Base-by-base conservation (phyloP, 2,329 filamentous ascomycete genomes). In the Periglandula ipomoeae region DNA sequence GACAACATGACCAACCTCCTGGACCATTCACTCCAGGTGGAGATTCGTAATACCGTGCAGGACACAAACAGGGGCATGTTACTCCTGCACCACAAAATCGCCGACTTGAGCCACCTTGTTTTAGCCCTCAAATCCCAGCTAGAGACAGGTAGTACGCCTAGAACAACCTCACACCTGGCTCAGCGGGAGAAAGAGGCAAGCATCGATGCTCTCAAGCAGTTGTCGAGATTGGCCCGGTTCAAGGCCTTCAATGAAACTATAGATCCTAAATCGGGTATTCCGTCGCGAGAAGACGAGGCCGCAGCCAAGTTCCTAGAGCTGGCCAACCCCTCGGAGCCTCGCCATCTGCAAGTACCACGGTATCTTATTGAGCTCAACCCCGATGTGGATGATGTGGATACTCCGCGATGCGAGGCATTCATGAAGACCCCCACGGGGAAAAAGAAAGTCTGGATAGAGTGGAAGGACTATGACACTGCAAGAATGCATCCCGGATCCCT, bases 191-290 rank as follows among this genome's bases (percentile, higher is more conserved):
- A 64, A 37, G 63, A 65, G 17, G 65, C 64, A 40, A 69, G 72
- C 37, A 64, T 65, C 13, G 64, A 68, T 20, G 66, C 64, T 1
- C 58, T 73, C 6, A 61, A 64, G 43, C 65, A 71, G 24, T 56
- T 75, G 2, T 62, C 69, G 2, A 67, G 69, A 49, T 56, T 75
- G 7, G 71, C 72, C 55, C 73, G 71, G 52, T 75, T 75, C 63
- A 75, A 75, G 53, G 72, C 72, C 2, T 75, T 75, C 55, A 75
- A 74, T 39, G 66, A 72, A 54, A 68, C 68, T 2, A 68, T 74
- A 30, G 70, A 73, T 37, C 60, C 59, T 17, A 60, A 56, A 42
- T 63, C 63, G 3, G 58, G 58, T 22, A 55, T 48, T 3, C 59
- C 59, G 11, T 54, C 56, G 1, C 52, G 56, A 1, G 55, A 62